Evolutionary conservation across 1,284 basidiomycete species (phyloP), one percentile per base, ranked within the genome.

Genomic region (Trichosporon sp.): DNA sequence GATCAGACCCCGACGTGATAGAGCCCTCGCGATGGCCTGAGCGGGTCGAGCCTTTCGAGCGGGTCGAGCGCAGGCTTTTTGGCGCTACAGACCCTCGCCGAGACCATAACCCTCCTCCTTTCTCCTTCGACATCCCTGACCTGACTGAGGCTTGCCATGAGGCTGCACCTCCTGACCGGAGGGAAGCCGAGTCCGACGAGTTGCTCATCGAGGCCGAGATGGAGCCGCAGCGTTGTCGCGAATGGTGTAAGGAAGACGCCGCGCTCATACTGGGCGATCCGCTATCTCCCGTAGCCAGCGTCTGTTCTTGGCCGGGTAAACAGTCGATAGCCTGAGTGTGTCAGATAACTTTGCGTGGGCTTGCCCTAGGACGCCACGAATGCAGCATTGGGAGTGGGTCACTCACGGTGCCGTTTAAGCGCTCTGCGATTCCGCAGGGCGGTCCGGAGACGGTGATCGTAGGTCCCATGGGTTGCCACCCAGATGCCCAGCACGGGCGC

Each of bases 51-150:
- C 60, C 52, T 25, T 52, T 23, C 13, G 56, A 58, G n/a, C 40
- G 58, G 32, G 33, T 63, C 27, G 60, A 60, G 57, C 49, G 44
- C n/a, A 36, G 25, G 58, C 64, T 65, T 37, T 62, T 64, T 2
- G 67, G 34, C 23, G 60, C 49, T 29, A 54, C 49, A 27, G 49
- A 54, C 16, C 49, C 49, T 29, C 49, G 49, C 29, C 49, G 49
- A 29, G 49, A 54, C 49, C 49, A 54, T 13, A 54, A 13, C 3
- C 49, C 49, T n/a, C 49, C 25, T 8, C 27, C 16, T 27, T 54
- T 54, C 25, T 54, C 49, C 49, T 54, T 54, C 7, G 49, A 54
- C 25, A 27, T 29, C 25, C 49, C 49, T 54, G 49, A 54, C 27
- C 27, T 31, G 25, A 29, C 8, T 11, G 49, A 54, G 25, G 49